Percentiles rank a stretch among this genome's conserved stretches.
These are phyloP conservation scores for Agrocybe praecox DNA, from an alignment of 768 basidiomycete species.

Conservation along the genomic window DNA sequence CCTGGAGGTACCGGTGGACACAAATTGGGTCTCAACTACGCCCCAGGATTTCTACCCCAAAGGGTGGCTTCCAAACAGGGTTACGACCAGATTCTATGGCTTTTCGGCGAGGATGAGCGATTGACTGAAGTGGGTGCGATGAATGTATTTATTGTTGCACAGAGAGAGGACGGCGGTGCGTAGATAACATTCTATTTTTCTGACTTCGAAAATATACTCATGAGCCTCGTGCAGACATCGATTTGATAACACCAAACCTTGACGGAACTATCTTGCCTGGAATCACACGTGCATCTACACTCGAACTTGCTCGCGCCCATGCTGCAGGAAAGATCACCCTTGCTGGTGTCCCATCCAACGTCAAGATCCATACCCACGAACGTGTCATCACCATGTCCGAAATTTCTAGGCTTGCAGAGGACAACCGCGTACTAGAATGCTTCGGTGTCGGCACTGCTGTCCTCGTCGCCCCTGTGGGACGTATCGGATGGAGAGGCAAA, in stretches of 20 bases:
- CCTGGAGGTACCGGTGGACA: slow-evolving; percentile 74
- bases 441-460: slow-evolving; percentile 83
- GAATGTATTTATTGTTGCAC: slow-evolving; percentile 77
- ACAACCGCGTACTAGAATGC: slow-evolving; percentile 67
- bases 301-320: slow-evolving; percentile 67
- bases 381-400: slow-evolving; percentile 61
- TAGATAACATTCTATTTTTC: slow-evolving; percentile 8
- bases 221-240: slow-evolving; percentile 45
- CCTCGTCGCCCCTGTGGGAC: slow-evolving; percentile 62
- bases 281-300: slow-evolving; percentile 82
- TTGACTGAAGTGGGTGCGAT: slow-evolving; percentile 72
- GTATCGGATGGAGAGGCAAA: slow-evolving; percentile 51
- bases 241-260: slow-evolving; percentile 81
- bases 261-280: slow-evolving; percentile 90
- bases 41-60: slow-evolving; percentile 65
- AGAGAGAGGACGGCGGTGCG: slow-evolving; percentile 59
- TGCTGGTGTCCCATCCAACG: slow-evolving; percentile 37
- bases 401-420: slow-evolving; percentile 43
- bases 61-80: slow-evolving; percentile 64
- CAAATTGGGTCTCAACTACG: slow-evolving; percentile 75
- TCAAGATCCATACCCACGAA: slow-evolving; percentile 53
- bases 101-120: slow-evolving; percentile 56
- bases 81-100: slow-evolving; percentile 81
- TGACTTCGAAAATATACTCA: background rate
- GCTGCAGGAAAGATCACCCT: slow-evolving; percentile 44